A percentile compares a stretch with the other conserved stretches of the same genome.
phyloP scores from a whole-genome alignment of 306 rosid genomes.

The Crataegus laevigata region DNA sequence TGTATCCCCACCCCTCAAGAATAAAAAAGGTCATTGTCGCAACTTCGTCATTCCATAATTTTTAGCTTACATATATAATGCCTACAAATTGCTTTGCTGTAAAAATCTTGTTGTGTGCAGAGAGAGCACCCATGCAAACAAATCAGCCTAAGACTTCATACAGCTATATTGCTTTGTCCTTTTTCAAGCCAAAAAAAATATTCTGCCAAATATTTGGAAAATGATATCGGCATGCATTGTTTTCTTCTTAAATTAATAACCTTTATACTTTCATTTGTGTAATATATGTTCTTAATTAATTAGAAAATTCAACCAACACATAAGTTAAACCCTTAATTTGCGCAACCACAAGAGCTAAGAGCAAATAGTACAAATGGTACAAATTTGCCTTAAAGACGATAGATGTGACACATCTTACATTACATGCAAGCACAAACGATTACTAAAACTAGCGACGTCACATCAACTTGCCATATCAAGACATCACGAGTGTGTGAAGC shows the following conservation, averaged over 20 bases:
- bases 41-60: slow-evolving; percentile 25
- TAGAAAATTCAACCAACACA: not conserved
- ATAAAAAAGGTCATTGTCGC: slow-evolving; percentile 30
- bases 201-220: not conserved
- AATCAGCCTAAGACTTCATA: slow-evolving; percentile 20
- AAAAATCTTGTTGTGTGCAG: slow-evolving; percentile 16
- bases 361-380: too few relatives aligned
- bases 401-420: too few relatives aligned
- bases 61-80: slow-evolving; percentile 12
- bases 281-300: not conserved
- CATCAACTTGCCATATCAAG: not conserved
- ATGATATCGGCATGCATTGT: not conserved
- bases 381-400: not conserved
- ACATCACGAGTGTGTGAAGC: too few relatives aligned
- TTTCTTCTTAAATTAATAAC: not conserved
- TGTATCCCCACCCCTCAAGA: not conserved
- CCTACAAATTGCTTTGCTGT: slow-evolving; percentile 17
- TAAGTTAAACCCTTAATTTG: not conserved
- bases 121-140: slow-evolving; percentile 6
- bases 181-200: not conserved
- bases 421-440: not conserved
- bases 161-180: slow-evolving; percentile 41
- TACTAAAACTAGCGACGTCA: not conserved
- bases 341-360: too few relatives aligned
- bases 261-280: not conserved